Conservation (phyloP, 441 rosid genomes). For the Populus hybrid region DNA sequence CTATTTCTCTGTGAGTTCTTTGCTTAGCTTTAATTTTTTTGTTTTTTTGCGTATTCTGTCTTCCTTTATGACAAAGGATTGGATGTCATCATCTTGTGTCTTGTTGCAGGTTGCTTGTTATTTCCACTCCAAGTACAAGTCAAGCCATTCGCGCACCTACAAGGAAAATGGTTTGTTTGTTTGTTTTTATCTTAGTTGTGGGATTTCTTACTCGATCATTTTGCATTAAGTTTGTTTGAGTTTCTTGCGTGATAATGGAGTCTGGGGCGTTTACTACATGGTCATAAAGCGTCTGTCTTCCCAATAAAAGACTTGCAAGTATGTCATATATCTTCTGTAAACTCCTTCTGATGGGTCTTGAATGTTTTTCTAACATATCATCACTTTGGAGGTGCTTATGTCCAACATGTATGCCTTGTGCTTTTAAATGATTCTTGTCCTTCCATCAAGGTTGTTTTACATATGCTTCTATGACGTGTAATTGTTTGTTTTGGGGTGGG, state of each 20-base stretch:
- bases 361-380: too few relatives aligned
- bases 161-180: conserved; percentile 54
- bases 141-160: conserved; percentile 59
- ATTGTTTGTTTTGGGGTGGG: too few relatives aligned
- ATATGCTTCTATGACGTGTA: not conserved
- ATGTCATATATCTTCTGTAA: not conserved
- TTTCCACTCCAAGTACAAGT: conserved; percentile 69
- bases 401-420: not conserved
- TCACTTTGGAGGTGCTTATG: not conserved
- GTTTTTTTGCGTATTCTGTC: not conserved
- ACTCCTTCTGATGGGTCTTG: not conserved
- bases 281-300: not conserved
- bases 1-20: conserved; percentile 64
- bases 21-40: not conserved
- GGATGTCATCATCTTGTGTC: conserved; percentile 1
- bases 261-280: not conserved
- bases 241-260: not conserved
- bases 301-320: not conserved
- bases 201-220: not conserved
- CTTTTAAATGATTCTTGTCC: not conserved
- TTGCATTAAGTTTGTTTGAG: not conserved
- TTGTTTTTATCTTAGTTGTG: not conserved
- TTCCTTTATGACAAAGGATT: not conserved
- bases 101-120: conserved; percentile 62
- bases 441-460: not conserved